A percentile compares a stretch with the other conserved stretches of the same genome.
Conservation (phyloP, 208 protist genomes). For the Wallacemonas sp. region DNA sequence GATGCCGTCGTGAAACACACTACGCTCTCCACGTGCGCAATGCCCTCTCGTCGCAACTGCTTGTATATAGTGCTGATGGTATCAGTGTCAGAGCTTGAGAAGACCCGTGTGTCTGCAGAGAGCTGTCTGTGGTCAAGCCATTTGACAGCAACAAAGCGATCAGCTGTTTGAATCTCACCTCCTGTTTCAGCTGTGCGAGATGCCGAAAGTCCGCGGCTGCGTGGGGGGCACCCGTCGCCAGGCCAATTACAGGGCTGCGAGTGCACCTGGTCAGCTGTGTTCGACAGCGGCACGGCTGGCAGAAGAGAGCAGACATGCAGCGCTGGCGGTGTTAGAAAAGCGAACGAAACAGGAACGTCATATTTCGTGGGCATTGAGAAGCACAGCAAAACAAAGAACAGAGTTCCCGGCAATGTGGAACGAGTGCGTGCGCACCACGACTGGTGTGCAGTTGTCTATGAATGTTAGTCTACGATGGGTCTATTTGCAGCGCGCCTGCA, state of each 20-base stretch:
- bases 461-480: no score
- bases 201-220: no score
- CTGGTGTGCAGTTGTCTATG: no score
- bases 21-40: no score
- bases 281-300: no score
- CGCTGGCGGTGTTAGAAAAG: constrained; percentile 1
- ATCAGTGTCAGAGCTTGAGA: background rate
- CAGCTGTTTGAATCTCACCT: no score
- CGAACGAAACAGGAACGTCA: constrained; percentile 7
- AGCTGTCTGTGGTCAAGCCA: background rate
- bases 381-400: background rate
- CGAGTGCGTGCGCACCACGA: no score
- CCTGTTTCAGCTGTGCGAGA: no score
- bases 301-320: background rate
- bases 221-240: no score
- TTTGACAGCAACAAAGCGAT: background rate
- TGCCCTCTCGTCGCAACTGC: constrained; percentile 15
- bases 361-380: background rate
- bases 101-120: background rate
- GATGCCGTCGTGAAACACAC: constrained; percentile 25
- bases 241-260: no score
- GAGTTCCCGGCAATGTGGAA: background rate
- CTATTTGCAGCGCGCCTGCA: background rate
- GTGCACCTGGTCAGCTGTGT: no score
- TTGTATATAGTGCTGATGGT: constrained; percentile 30